phyloP scores from a whole-genome alignment of 2,329 filamentous ascomycete genomes.

The Blastomyces parvus region DNA sequence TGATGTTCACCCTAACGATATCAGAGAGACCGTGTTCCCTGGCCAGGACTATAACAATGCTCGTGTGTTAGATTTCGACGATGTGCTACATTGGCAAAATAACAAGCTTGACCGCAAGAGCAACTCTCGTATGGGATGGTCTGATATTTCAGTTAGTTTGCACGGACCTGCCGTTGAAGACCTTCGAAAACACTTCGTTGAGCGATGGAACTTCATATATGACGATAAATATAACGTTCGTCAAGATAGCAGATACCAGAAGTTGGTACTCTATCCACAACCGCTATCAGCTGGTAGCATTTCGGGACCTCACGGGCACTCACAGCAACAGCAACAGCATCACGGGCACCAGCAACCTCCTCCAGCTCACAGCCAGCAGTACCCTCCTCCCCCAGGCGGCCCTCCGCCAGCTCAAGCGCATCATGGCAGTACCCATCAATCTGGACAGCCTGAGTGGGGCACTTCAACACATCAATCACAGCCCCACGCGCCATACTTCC shows the following conservation, averaged over 20 bases:
- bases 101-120: slow-evolving; percentile 89
- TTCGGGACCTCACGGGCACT: slow-evolving; percentile 6
- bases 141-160: slow-evolving; percentile 89
- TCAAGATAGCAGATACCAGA: slow-evolving; percentile 42
- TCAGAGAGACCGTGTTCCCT: slow-evolving; percentile 76
- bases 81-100: slow-evolving; percentile 81
- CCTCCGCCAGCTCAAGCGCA: slow-evolving; percentile 20
- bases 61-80: slow-evolving; percentile 88
- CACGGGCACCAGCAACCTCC: slow-evolving; percentile 13
- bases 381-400: slow-evolving; percentile 33
- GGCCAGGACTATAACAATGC: slow-evolving; percentile 99
- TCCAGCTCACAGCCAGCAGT: slow-evolving; percentile 20
- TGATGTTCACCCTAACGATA: slow-evolving; percentile 64
- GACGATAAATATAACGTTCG: slow-evolving; percentile 65
- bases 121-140: slow-evolving; percentile 95
- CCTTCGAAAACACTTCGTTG: slow-evolving; percentile 87
- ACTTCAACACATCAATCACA: slow-evolving; percentile 18
- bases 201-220: slow-evolving; percentile 93
- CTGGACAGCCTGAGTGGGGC: slow-evolving; percentile 10
- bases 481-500: slow-evolving; percentile 32
- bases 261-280: slow-evolving; percentile 27
- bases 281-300: slow-evolving; percentile 21
- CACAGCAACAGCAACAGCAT: slow-evolving; percentile 13
- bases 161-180: slow-evolving; percentile 84
- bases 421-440: background rate